Evolutionary conservation across 2,329 filamentous ascomycete species (phyloP).

Genomic region (Trichoderma lentiforme): DNA sequence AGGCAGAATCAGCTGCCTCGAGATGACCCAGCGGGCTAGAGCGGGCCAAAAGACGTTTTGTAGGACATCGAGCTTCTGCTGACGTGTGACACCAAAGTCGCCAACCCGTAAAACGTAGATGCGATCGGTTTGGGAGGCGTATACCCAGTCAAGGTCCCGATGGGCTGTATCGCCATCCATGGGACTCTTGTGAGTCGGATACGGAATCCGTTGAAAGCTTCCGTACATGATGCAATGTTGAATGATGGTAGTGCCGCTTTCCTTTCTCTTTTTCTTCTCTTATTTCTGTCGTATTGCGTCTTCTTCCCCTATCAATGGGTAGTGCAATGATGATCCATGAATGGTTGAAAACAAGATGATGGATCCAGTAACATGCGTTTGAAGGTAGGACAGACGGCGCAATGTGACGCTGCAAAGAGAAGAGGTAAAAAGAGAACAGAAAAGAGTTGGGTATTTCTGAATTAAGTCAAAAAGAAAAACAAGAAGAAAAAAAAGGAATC

Average conservation of each 20-base stretch:
- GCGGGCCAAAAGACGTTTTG: conserved; percentile 28
- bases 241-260: neutral
- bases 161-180: conserved; percentile 25
- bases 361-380: neutral
- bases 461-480: neutral
- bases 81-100: conserved; percentile 20
- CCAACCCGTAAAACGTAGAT: conserved; percentile 21
- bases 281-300: neutral
- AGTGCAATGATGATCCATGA: neutral
- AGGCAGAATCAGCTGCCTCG: conserved; percentile 23
- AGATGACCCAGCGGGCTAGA: conserved; percentile 26
- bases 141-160: conserved; percentile 24
- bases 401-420: neutral
- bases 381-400: neutral
- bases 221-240: conserved; percentile 14
- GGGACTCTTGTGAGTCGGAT: conserved; percentile 25
- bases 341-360: neutral
- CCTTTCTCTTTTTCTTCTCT: neutral
- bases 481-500: neutral
- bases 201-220: conserved; percentile 20
- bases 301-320: neutral
- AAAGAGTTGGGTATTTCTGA: neutral
- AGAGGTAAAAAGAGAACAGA: neutral
- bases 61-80: conserved; percentile 24
- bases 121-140: conserved; percentile 23